phyloP scores from a whole-genome alignment of 495 filamentous ascomycete genomes.

The Aspergillus leporis region DNA sequence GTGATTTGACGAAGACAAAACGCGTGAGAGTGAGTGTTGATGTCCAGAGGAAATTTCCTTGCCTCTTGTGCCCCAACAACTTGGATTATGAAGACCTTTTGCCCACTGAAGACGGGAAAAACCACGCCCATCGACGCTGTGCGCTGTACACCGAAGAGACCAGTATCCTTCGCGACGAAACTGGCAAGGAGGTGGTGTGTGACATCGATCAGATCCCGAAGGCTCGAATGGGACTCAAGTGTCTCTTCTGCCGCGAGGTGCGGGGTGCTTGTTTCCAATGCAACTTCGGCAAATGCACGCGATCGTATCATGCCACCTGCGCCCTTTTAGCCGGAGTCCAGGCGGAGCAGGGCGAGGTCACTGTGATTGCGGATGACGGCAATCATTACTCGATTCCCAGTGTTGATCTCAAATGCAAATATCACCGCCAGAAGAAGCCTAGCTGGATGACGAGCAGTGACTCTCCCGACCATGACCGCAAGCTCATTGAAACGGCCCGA shows the following conservation, averaged over 20 bases:
- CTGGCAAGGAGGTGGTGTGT: constrained; percentile 70
- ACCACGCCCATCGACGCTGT: constrained; percentile 81
- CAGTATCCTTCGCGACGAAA: constrained; percentile 67
- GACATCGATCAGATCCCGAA: constrained; percentile 81
- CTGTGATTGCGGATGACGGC: constrained; percentile 88
- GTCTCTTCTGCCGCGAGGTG: constrained; percentile 90
- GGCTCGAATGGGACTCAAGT: constrained; percentile 86
- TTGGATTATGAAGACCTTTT: constrained; percentile 82
- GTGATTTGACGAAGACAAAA: constrained; percentile 65
- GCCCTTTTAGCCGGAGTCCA: constrained; percentile 88
- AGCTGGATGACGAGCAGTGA: constrained; percentile 63
- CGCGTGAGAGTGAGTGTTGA: constrained; percentile 71
- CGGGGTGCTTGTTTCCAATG: constrained; percentile 97
- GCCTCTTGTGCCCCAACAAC: constrained; percentile 90
- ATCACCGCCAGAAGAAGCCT: constrained; percentile 84
- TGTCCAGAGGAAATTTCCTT: constrained; percentile 74
- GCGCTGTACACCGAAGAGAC: constrained; percentile 92
- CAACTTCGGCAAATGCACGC: constrained; percentile 88
- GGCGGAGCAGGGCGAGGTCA: constrained; percentile 79
- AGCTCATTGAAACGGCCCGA: constrained; percentile 58
- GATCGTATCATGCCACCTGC: constrained; percentile 94
- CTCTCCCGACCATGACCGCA: constrained; percentile 65
- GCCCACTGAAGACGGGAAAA: constrained; percentile 81
- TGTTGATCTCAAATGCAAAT: constrained; percentile 90
- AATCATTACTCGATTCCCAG: constrained; percentile 86